phyloP scores from a whole-genome alignment of 331 rosid genomes.

The Ulmus americana region DNA sequence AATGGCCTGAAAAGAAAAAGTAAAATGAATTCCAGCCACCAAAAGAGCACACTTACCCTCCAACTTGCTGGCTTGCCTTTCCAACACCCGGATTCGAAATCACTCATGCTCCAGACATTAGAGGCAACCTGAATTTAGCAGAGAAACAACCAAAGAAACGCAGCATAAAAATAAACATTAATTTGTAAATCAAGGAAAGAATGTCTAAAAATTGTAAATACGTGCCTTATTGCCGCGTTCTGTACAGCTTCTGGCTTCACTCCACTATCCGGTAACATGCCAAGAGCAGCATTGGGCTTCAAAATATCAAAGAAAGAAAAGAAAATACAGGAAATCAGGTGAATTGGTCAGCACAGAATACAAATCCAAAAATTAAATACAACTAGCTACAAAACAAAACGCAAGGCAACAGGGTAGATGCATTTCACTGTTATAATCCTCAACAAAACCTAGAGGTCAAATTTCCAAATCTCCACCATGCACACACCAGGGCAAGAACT shows the following conservation, averaged over 20 bases:
- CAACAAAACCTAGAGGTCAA: not conserved
- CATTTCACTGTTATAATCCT: not conserved
- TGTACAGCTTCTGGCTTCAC: conserved; percentile 35
- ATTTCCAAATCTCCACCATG: not conserved
- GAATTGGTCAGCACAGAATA: conserved; percentile 29
- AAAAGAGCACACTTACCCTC: conserved; percentile 55
- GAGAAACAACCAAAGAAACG: conserved; percentile 15
- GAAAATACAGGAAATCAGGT: conserved; percentile 20
- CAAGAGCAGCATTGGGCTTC: conserved; percentile 54
- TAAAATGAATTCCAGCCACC: conserved; percentile 64
- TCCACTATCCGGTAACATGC: conserved; percentile 38
- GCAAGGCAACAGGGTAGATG: not conserved
- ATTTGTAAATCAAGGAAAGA: conserved; percentile 5
- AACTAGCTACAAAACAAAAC: not conserved
- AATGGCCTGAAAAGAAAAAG: conserved; percentile 51
- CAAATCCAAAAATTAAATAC: conserved; percentile 1
- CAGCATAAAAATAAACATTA: conserved; percentile 46
- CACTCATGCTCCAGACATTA: conserved; percentile 35
- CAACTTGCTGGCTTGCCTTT: conserved; percentile 54
- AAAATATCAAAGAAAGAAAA: conserved; percentile 22
- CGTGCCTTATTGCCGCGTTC: conserved; percentile 58
- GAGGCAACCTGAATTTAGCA: conserved; percentile 35
- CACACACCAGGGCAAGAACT: not conserved
- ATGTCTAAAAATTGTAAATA: conserved; percentile 5
- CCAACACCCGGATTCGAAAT: not conserved